Base-by-base conservation (phyloP, 1,284 basidiomycete species). In the Xerocomus minutiporus region DNA sequence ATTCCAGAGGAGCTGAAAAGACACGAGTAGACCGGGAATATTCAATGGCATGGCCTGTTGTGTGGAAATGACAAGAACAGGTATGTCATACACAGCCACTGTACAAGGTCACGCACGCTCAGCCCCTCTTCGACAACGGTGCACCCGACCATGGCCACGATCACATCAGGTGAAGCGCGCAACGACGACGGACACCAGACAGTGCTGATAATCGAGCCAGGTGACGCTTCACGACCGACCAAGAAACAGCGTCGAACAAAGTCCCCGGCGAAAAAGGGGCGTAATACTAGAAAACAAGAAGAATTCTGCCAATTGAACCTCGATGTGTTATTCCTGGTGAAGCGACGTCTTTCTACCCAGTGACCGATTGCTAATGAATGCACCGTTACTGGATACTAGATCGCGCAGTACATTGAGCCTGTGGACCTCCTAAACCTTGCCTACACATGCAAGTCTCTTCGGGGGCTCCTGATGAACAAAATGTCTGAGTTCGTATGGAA, bases 11-110 rank as follows among this genome's bases (percentile, higher is more conserved):
- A 91, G 78, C 23, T 89, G 84, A 50, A 94, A 76, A 15, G 90
- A 83, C 25, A 83, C 88, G 2, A 92, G 73, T 5, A 87, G 71
- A 45, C 90, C 92, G 0, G 91, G 82, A 28, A 93, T 68, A 67
- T 93, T 93, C 61, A 89, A 68, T 4, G 86, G 85, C 86, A 90
- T 20, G 20, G 20, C 20, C 20, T 20, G 2, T 20, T 20, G 20
- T 20, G 20, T 20, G 20, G 20, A 20, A 20, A 20, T 20, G 17
- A 20, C 20, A 20, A 20, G 20, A 20, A 20, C 20, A 20, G 20
- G 35, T 7, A 8, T 8, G 8, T 2, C 6, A 4, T 34, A 15
- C 38, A 39, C 38, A 39, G 38, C 38, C 38, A 39, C 20, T 8
- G 35, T 13, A 29, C 5, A 8, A 28, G 28, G 25, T 26, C 31